These are phyloP conservation scores for Arachis monticola DNA, from an alignment of 331 rosid genomes.

Conservation along the genomic window DNA sequence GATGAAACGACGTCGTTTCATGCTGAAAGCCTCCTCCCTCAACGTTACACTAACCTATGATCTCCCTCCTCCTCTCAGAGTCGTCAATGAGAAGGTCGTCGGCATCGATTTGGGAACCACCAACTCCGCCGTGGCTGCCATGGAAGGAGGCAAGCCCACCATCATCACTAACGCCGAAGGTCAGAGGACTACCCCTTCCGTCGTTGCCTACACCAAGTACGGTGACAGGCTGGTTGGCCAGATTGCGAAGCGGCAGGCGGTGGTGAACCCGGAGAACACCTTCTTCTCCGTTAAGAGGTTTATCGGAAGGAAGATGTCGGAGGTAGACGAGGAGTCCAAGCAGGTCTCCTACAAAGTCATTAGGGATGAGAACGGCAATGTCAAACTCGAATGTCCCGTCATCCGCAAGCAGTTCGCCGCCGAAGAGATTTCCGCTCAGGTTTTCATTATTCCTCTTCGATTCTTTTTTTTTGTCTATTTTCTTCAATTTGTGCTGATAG, in stretches of 20 bases:
- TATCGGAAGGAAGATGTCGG: conserved; percentile 68
- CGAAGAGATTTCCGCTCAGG: conserved; percentile 73
- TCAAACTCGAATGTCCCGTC: conserved; percentile 67
- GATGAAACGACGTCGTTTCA: no score
- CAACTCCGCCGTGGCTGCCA: conserved; percentile 57
- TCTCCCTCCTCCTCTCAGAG: conserved; percentile 37
- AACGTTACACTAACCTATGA: no score
- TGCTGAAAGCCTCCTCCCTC: no score
- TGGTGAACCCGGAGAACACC: conserved; percentile 66
- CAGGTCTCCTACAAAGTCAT: conserved; percentile 66
- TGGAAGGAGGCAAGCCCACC: conserved; percentile 64
- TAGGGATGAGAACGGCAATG: conserved; percentile 65
- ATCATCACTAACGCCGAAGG: conserved; percentile 73
- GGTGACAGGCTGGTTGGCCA: conserved; percentile 67
- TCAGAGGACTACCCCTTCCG: conserved; percentile 68
- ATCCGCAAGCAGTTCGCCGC: conserved; percentile 66
- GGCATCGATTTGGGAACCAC: conserved; percentile 75
- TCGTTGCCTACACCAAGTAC: conserved; percentile 62
- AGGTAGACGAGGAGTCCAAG: conserved; percentile 69
- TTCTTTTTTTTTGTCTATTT: neutral
- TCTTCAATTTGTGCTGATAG: neutral
- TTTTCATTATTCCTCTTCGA: neutral
- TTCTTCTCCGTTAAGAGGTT: conserved; percentile 69
- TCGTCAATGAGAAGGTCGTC: conserved; percentile 69
- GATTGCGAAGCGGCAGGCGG: conserved; percentile 73